Conservation (phyloP, 352 stramenopile species). For the Phytopythium vexans region DNA sequence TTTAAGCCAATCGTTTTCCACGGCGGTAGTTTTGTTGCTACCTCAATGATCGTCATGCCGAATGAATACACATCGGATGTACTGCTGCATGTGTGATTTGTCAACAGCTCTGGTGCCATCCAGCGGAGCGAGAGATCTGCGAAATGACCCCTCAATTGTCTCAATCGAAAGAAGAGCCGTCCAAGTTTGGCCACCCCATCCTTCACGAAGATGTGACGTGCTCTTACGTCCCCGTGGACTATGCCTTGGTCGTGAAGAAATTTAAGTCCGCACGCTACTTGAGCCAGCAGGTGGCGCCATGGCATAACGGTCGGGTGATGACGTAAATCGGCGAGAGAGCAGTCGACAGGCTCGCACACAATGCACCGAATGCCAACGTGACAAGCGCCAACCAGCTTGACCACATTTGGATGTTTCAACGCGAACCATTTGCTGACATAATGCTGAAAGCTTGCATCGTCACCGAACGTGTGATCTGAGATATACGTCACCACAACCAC, state of each 20-base stretch:
- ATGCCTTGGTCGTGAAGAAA: not conserved
- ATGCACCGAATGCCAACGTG: not conserved
- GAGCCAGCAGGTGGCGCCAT: not conserved
- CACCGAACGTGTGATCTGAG: not conserved
- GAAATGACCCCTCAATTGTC: not conserved
- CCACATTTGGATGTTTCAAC: not conserved
- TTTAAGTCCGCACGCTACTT: not conserved
- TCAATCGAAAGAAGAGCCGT: not conserved
- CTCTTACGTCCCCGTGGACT: not conserved
- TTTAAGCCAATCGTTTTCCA: not conserved
- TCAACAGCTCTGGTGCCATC: not conserved
- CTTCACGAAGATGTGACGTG: not conserved
- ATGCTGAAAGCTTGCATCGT: not conserved
- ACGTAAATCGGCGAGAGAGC: not conserved
- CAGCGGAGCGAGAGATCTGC: not conserved
- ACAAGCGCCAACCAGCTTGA: slow-evolving; percentile 1
- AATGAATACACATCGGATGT: slow-evolving; percentile 1
- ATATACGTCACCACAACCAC: not conserved
- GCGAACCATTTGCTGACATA: not conserved
- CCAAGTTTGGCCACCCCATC: not conserved
- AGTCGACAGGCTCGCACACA: not conserved
- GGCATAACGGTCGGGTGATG: not conserved
- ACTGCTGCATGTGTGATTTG: too few relatives aligned
- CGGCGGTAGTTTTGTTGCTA: not conserved
- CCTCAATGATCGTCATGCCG: not conserved